Conservation (phyloP, 305 asterid species). For the Caryopteris hybrid region DNA sequence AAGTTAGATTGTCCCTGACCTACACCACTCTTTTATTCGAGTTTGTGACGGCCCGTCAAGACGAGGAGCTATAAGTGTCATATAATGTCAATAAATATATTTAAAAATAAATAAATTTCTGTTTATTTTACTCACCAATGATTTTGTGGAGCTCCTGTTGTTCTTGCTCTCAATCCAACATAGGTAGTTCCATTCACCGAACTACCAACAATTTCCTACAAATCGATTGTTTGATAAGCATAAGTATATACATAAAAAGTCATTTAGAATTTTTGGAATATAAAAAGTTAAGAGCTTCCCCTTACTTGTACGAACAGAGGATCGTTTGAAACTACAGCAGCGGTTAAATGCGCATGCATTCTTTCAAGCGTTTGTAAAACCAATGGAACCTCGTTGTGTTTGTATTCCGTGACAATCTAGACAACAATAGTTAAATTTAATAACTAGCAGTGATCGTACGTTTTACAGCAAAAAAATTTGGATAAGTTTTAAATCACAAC, state of each 20-base stretch:
- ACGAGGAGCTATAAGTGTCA: no score
- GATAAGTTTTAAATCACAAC: no score
- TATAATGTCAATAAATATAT: no score
- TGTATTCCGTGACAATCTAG: conserved; percentile 80
- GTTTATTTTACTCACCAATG: conserved; percentile 68
- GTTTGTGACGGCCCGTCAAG: no score
- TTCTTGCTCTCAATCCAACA: conserved; percentile 86
- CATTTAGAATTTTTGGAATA: no score
- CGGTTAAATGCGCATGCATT: conserved; percentile 96
- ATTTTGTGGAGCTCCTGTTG: conserved; percentile 94
- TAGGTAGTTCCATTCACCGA: conserved; percentile 96
- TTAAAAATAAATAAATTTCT: no score
- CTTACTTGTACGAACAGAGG: conserved; percentile 75
- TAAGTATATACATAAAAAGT: no score
- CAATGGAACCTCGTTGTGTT: conserved; percentile 58
- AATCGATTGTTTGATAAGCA: background rate
- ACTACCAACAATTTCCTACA: conserved; percentile 78
- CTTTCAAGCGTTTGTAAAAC: conserved; percentile 67
- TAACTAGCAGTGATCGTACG: no score
- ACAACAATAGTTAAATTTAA: no score
- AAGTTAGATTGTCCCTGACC: no score
- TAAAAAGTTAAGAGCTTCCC: background rate
- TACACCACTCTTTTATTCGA: no score
- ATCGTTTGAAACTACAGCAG: conserved; percentile 93
- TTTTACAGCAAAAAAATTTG: no score